Evolutionary conservation across 2,329 filamentous ascomycete genomes (phyloP).

Genomic region (Colletotrichum endophyticum): DNA sequence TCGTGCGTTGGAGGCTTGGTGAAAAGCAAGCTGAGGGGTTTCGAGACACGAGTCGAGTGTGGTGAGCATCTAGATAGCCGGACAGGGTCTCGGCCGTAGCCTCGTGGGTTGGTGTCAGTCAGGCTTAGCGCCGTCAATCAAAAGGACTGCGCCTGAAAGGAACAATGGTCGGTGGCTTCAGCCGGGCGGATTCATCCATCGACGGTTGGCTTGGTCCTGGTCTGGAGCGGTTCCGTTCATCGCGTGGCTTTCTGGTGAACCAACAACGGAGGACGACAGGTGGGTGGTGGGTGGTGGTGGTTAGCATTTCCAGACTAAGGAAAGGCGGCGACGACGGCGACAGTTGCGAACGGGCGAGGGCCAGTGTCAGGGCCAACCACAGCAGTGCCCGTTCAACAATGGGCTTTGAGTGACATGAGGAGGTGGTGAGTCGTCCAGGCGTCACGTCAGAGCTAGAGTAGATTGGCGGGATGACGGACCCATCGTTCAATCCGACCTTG

Average conservation of each 20-base stretch:
- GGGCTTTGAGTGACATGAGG: not conserved
- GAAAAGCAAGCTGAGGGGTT: not conserved
- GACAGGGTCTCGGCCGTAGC: not conserved
- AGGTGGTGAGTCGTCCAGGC: not conserved
- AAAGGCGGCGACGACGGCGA: not conserved
- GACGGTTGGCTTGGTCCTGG: not conserved
- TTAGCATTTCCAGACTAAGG: not conserved
- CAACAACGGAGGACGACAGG: not conserved
- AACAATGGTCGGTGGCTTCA: not conserved
- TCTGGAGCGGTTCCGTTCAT: not conserved
- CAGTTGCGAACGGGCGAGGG: not conserved
- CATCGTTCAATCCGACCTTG: not conserved
- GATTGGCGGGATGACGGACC: slow-evolving; percentile 10
- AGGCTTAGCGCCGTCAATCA: not conserved
- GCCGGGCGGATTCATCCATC: not conserved
- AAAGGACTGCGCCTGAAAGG: not conserved
- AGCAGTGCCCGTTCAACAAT: not conserved
- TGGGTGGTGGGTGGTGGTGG: not conserved
- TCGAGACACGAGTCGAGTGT: not conserved
- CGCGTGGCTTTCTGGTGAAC: not conserved
- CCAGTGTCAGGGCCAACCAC: not conserved
- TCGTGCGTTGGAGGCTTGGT: not conserved
- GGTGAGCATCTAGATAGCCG: not conserved
- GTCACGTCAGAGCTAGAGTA: not conserved
- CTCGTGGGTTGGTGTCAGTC: not conserved